Conservation (phyloP, 202 grass and related monocot species). For the Setaria viridis region DNA sequence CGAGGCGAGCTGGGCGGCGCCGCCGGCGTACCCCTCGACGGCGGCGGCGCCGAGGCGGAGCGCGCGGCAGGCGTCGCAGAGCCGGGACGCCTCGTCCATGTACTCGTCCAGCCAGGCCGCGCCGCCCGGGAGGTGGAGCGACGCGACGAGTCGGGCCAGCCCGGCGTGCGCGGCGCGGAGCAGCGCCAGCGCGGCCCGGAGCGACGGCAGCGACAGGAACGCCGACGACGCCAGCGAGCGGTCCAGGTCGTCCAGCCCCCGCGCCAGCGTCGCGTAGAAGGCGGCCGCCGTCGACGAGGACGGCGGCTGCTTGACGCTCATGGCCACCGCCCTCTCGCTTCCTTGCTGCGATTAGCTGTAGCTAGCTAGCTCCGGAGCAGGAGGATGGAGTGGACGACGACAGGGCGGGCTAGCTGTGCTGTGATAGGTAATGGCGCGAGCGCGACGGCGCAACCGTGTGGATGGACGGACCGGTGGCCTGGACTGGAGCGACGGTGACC, state of each 20-base stretch:
- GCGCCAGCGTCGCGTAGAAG: constrained; percentile 80
- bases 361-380: neutral
- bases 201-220: constrained; percentile 73
- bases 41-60: constrained; percentile 62
- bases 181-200: constrained; percentile 67
- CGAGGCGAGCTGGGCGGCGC: constrained; percentile 51
- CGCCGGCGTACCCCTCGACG: constrained; percentile 65
- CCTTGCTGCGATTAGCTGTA: neutral
- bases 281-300: constrained; percentile 60
- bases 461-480: neutral
- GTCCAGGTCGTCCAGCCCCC: constrained; percentile 80
- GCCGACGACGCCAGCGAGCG: constrained; percentile 42
- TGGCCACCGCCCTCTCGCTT: neutral
- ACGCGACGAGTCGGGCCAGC: constrained; percentile 70
- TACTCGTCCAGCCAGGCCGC: constrained; percentile 89
- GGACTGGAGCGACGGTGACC: constrained; percentile 45
- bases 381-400: neutral
- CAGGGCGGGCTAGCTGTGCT: neutral
- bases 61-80: constrained; percentile 75
- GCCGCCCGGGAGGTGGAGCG: constrained; percentile 84
- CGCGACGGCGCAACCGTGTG: constrained; percentile 36
- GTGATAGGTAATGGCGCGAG: constrained; percentile 35
- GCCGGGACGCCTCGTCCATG: constrained; percentile 90
- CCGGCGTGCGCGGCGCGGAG: constrained; percentile 75
- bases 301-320: constrained; percentile 54